Percentiles rank a stretch among this genome's conserved stretches.
Evolutionary conservation across 2,329 filamentous ascomycete genomes (phyloP).

Genomic region (Cordyceps sp.): DNA sequence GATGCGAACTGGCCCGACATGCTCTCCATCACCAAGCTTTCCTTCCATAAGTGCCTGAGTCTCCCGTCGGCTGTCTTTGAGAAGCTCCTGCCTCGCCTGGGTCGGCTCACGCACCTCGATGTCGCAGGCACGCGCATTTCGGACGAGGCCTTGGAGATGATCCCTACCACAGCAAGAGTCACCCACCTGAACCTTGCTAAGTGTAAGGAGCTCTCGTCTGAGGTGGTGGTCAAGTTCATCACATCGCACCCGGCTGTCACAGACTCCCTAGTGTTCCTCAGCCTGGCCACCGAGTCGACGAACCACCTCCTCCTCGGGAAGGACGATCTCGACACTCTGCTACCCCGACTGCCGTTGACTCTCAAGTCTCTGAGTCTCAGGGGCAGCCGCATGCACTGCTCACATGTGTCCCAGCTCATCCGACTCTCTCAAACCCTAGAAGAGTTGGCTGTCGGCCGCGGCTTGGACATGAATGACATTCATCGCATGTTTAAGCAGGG

Average conservation of each 20-base stretch:
- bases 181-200: slow-evolving; percentile 67
- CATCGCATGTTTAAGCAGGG: slow-evolving; percentile 44
- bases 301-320: slow-evolving; percentile 55
- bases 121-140: slow-evolving; percentile 65
- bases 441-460: slow-evolving; percentile 57
- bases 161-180: slow-evolving; percentile 53
- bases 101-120: slow-evolving; percentile 58
- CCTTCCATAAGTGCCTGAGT: slow-evolving; percentile 63
- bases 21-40: slow-evolving; percentile 49
- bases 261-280: slow-evolving; percentile 50
- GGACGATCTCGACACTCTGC: slow-evolving; percentile 45
- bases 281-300: slow-evolving; percentile 54
- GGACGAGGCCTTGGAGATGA: slow-evolving; percentile 50
- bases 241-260: slow-evolving; percentile 52
- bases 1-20: slow-evolving; percentile 32
- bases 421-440: slow-evolving; percentile 54
- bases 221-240: slow-evolving; percentile 53
- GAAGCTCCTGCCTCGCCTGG: slow-evolving; percentile 51
- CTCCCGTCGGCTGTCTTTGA: slow-evolving; percentile 53
- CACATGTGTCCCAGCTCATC: slow-evolving; percentile 46
- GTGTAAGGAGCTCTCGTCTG: slow-evolving; percentile 52
- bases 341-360: slow-evolving; percentile 47
- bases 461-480: slow-evolving; percentile 48
- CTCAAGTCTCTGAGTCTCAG: slow-evolving; percentile 62
- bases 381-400: slow-evolving; percentile 50